Conservation (phyloP, 257 asterid species). For the Gentiana dahurica region DNA sequence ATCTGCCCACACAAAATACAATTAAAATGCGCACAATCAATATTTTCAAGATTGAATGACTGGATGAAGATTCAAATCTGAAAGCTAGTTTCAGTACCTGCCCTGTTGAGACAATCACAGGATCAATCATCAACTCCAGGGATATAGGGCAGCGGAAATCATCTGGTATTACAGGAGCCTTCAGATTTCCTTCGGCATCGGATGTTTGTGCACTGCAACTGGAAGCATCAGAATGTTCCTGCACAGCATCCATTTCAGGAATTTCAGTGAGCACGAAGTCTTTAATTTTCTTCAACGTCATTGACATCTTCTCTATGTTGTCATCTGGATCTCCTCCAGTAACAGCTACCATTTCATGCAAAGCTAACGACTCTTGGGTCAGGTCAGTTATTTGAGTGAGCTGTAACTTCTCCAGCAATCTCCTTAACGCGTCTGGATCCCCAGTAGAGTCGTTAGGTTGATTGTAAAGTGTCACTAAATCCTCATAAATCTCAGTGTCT, state of each 20-base stretch:
- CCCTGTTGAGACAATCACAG: slow-evolving; percentile 96
- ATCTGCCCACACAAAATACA: background rate
- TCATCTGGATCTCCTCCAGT: slow-evolving; percentile 90
- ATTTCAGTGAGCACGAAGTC: slow-evolving; percentile 80
- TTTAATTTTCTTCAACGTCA: slow-evolving; percentile 72
- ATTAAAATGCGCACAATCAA: background rate
- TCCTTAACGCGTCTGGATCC: slow-evolving; percentile 41
- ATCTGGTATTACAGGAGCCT: slow-evolving; percentile 68
- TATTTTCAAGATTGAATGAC: background rate
- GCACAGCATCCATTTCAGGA: slow-evolving; percentile 39
- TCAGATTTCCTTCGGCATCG: slow-evolving; percentile 28
- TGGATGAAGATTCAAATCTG: background rate
- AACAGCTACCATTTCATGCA: slow-evolving; percentile 87
- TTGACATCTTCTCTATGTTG: slow-evolving; percentile 87
- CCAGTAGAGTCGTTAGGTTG: slow-evolving; percentile 27
- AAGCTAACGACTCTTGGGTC: slow-evolving; percentile 86
- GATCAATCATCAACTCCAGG: slow-evolving; percentile 89
- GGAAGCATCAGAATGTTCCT: slow-evolving; percentile 40
- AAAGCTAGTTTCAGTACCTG: slow-evolving; percentile 45
- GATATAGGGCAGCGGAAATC: slow-evolving; percentile 98
- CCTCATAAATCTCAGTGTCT: slow-evolving; percentile 67
- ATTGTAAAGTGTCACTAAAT: slow-evolving; percentile 51
- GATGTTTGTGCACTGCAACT: slow-evolving; percentile 41
- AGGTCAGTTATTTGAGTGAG: slow-evolving; percentile 67
- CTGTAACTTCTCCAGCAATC: slow-evolving; percentile 69